Evolutionary conservation across 2,329 filamentous ascomycete species (phyloP).

Genomic region (Aspergillus nomiae): DNA sequence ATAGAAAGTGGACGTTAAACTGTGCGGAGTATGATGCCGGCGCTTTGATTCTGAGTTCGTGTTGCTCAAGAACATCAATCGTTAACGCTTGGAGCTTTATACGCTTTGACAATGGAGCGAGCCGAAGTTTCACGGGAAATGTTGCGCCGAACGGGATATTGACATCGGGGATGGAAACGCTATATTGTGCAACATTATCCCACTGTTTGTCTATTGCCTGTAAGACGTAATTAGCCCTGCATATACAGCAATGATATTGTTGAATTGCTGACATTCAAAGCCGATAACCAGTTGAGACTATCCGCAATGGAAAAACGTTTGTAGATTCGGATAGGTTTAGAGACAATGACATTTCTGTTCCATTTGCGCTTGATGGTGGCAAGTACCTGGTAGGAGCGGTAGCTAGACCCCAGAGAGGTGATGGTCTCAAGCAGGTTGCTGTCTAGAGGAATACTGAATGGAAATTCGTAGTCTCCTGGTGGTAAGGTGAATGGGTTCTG

Average conservation of each 20-base stretch:
- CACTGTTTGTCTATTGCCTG: constrained; percentile 16
- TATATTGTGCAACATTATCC: constrained; percentile 18
- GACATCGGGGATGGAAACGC: constrained; percentile 19
- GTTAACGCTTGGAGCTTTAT: constrained; percentile 12
- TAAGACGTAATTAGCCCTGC: background rate
- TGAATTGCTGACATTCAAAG: constrained; percentile 8
- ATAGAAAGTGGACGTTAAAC: constrained; percentile 14
- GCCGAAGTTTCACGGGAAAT: constrained; percentile 22
- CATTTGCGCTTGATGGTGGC: constrained; percentile 17
- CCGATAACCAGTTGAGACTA: background rate
- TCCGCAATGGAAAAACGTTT: constrained; percentile 5
- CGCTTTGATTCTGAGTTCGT: constrained; percentile 17
- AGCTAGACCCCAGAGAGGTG: constrained; percentile 12
- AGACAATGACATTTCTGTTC: constrained; percentile 17
- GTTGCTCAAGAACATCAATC: constrained; percentile 18
- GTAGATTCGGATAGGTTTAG: constrained; percentile 19
- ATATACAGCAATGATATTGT: background rate
- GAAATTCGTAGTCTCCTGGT: constrained; percentile 22
- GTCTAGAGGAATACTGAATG: constrained; percentile 20
- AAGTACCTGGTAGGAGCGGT: constrained; percentile 21
- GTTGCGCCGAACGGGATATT: constrained; percentile 23
- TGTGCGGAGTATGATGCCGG: constrained; percentile 20
- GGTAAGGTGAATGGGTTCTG: constrained; percentile 20
- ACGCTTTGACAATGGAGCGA: constrained; percentile 18
- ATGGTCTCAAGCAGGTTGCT: constrained; percentile 15